Evolutionary conservation across 2,329 filamentous ascomycete genomes (phyloP), one percentile per base, ranked within the genome.

Genomic region (Curvularia eragrostidis): DNA sequence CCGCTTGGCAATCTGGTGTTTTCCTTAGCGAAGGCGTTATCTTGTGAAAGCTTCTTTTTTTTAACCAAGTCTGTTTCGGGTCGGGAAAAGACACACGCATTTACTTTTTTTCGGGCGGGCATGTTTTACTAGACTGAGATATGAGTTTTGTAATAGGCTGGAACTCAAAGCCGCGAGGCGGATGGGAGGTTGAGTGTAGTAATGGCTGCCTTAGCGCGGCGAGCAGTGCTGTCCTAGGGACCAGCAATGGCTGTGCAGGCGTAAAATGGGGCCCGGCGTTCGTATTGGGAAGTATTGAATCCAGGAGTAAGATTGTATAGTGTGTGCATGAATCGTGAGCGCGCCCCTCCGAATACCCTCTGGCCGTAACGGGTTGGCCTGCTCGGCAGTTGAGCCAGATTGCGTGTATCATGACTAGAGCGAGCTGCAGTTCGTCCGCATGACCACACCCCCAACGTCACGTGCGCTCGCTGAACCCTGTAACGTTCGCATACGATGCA

Each of bases 11-110:
- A 19, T 36, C 24, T 24, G 41, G 44, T 24, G 8, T 26, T 43
- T 19, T 32, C 26, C 50, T 69, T 70, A 71, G 67, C 69, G 69
- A 70, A 44, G 69, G 69, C 62, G 69, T 70, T 64, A 32, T 42
- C 43, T 13, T 30, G 21, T n/a, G 10, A 43, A 26, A 26, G 32
- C 32, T 23, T 42, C 26, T 46, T 19, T 46, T 19, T 30, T 32
- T 30, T 30, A 21, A 3, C 15, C 30, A 15, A n/a, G n/a, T n/a
- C n/a, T n/a, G n/a, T 30, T 52, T 38, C 48, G 36, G 21, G 30
- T 54, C 41, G 15, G 38, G 30, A 19, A 44, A 50, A 58, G 58
- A 48, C 54, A 42, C 43, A n/a, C n/a, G 41, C 23, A 24, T 24
- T 43, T 23, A 26, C 39, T 34, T 10, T 24, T 13, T 18, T 32